phyloP scores from a whole-genome alignment of 108 stramenopile genomes.

The Phaeodactylum tricornutum region DNA sequence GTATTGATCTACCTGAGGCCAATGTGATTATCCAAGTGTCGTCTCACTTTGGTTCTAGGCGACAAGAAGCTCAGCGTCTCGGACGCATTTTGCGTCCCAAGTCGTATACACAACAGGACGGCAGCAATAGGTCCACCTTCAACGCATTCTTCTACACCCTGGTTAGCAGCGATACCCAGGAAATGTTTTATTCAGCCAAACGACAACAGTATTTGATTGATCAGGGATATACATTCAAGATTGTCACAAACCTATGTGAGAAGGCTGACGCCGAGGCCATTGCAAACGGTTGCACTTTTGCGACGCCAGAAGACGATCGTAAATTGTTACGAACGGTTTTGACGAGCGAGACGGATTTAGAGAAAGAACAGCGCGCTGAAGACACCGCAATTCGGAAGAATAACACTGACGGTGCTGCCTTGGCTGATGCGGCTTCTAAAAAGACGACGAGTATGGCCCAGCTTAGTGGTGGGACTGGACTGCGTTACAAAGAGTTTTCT shows the following conservation, averaged over 20 bases:
- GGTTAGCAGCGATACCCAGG: conserved; percentile 94
- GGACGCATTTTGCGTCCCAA: conserved; percentile 98
- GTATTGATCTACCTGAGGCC: conserved; percentile 98
- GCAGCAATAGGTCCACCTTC: conserved; percentile 84
- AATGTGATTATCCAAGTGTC: conserved; percentile 99
- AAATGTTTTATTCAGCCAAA: conserved; percentile 97
- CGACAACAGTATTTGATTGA: conserved; percentile 98
- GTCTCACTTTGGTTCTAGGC: conserved; percentile 94
- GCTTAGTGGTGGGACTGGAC: conserved; percentile 65
- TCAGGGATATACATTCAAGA: conserved; percentile 99
- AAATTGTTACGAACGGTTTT: conserved; percentile 59
- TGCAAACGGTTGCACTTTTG: conserved; percentile 53
- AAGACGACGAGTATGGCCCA: conserved; percentile 63
- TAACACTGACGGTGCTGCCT: conserved; percentile 71
- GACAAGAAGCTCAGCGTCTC: conserved; percentile 98
- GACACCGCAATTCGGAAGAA: conserved; percentile 86
- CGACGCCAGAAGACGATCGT: conserved; percentile 66
- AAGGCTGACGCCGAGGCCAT: conserved; percentile 60
- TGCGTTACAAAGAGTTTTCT: conserved; percentile 53
- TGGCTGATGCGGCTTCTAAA: conserved; percentile 71
- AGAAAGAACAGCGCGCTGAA: conserved; percentile 77
- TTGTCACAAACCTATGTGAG: conserved; percentile 83
- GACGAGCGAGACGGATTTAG: conserved; percentile 64
- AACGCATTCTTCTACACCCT: conserved; percentile 99
- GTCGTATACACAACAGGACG: conserved; percentile 77